Evolutionary conservation across 2,329 filamentous ascomycete genomes (phyloP), one percentile per base, ranked within the genome.

Genomic region (Fusarium poae): DNA sequence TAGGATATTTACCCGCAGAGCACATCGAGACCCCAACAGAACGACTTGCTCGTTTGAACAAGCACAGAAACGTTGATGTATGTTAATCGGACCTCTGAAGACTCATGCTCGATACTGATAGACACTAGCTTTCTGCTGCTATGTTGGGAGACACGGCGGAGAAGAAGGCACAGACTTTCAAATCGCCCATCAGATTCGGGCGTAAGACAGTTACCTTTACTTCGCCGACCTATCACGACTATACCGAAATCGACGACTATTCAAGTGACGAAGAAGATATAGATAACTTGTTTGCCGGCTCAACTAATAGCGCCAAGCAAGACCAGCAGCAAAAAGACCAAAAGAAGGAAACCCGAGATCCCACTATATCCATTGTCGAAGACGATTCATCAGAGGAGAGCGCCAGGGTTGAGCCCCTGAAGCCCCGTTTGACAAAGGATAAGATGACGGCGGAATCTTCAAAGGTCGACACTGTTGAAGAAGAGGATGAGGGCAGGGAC

Each of bases 1-100:
- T 65, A 97, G 95, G 95, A 43, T 99, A 99, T 77, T 84, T 99
- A 57, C 96, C 96, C 50, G 96, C 96, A 49, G 96, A 99, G 79
- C 96, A 99, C 78, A 99, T 99, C 70, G 96, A 99, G 79, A 99
- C 96, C 11, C 96, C 96, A 4, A 97, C 95, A 18, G 96, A 99
- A 83, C 88, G 96, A 77, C 82, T 99, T 66, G 96, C 96, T 45
- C 89, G 96, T 68, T 82, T 98, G 68, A 99, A 99, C 80, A 99
- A 99, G 81, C 96, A 99, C 81, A 89, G 96, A 76, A 99, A 99
- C 77, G 94, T 98, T 74, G 96, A 99, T 82, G 94, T 97, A 87
- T 69, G 92, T 77, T 48, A 51, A 37, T 30, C 27, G 21, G 30
- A 48, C 27, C 6, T 6, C 5, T 23, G 4, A 7, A 29, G 5